Evolutionary conservation across 139 green algal species (phyloP), one percentile per base, ranked within the genome.

Genomic region (Chlamydomonas sp.): DNA sequence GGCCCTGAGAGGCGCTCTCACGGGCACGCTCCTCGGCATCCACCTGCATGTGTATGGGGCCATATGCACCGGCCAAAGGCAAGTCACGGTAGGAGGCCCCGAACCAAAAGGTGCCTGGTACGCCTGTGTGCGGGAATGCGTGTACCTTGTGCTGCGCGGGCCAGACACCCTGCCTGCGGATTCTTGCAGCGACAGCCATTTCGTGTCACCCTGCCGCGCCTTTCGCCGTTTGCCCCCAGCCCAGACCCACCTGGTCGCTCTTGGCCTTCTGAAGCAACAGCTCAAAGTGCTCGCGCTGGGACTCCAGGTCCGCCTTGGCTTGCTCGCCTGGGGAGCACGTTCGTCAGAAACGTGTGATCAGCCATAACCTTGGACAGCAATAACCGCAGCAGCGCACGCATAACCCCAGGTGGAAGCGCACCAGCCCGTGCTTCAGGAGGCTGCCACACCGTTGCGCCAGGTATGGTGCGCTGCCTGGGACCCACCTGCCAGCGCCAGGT

Each of bases 1-100:
- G 86, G 61, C 93, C 96, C 67, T 92, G 87, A 61, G 92, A 89
- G 3, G 91, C 94, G 8, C 90, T 87, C 64, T 95, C 93, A 2
- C 90, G 87, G 3, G 90, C 95, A 8, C 86, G 87, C 81, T 94
- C 87, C 85, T 98, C 94, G 1, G 95, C 95, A 31, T 93, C 93
- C 17, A 83, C 87, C 92, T 96, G 88, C 18, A n/a, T 10, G 12
- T 69, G 10, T 10, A 69, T 17, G 64, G 64, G 64, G 64, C 10
- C 64, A 10, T 10, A 69, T 12, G 31, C 31, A 49, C 31, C 31
- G 31, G 31, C 31, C 31, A 49, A 49, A 49, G 31, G 31, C 31
- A 49, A 49, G 31, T 49, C 31, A 49, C 31, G 31, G 31, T 49
- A 49, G 31, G 31, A 49, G 31, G 31, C 31, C 31, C 31, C 31